Conservation (phyloP, 106 monocot genomes). For the Agapanthus africanus region DNA sequence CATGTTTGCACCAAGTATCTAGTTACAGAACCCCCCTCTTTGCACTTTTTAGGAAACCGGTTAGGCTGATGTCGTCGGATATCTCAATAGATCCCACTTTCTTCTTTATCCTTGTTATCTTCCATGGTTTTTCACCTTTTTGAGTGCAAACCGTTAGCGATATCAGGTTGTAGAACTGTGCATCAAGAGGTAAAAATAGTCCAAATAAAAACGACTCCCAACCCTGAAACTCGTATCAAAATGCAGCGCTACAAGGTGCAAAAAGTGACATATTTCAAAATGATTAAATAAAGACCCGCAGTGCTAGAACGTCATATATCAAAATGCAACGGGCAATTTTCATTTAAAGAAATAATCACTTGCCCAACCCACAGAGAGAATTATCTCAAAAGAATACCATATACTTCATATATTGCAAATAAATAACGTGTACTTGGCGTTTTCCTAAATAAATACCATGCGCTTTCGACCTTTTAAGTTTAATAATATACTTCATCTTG, state of each 20-base stretch:
- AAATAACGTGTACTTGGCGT: no score
- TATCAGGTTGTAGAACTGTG: conserved; percentile 82
- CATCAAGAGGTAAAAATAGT: neutral
- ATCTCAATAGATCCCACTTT: conserved; percentile 26
- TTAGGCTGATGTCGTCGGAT: conserved; percentile 42
- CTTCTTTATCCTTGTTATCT: conserved; percentile 71
- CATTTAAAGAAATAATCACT: neutral
- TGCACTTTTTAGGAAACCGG: conserved; percentile 58
- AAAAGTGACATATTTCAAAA: no score
- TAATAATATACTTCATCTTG: no score
- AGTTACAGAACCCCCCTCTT: conserved; percentile 29
- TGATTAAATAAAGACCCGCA: no score
- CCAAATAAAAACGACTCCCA: neutral
- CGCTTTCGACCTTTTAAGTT: neutral
- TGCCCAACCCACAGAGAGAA: neutral
- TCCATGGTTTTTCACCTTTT: conserved; percentile 32
- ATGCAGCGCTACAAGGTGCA: no score
- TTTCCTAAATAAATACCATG: no score
- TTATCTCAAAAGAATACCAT: neutral
- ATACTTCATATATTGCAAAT: no score
- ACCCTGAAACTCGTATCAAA: no score
- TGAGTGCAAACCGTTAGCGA: conserved; percentile 44
- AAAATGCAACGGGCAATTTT: neutral
- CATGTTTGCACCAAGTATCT: neutral
- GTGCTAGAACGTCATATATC: neutral